Evolutionary conservation across 176 grass and related monocot genomes (phyloP).

Genomic region (Dactylis glomerata): DNA sequence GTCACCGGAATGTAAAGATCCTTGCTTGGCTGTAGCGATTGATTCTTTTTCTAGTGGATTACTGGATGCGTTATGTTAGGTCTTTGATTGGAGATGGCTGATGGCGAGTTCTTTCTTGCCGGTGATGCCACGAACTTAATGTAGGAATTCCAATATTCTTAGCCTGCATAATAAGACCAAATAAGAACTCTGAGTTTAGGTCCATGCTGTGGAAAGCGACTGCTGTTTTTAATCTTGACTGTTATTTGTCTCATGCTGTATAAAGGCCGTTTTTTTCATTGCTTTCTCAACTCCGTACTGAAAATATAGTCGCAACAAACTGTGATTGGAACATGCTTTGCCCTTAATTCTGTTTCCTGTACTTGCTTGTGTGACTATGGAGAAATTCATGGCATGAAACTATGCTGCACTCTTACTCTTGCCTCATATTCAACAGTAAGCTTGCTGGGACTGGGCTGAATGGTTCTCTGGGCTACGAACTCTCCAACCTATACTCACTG

Average conservation of each 20-base stretch:
- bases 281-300: not conserved
- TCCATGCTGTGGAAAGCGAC: not conserved
- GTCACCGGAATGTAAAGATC: constrained; percentile 85
- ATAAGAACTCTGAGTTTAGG: not conserved
- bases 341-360: not conserved
- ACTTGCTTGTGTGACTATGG: constrained; percentile 13
- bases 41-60: constrained; percentile 1
- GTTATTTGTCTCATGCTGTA: not conserved
- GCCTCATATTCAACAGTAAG: constrained; percentile 45
- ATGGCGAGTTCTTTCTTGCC: not conserved
- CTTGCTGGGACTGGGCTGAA: constrained; percentile 64
- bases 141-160: not conserved
- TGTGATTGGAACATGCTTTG: not conserved
- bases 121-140: not conserved
- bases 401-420: not conserved
- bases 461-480: constrained; percentile 80
- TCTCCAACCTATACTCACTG: constrained; percentile 73
- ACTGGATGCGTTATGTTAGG: not conserved
- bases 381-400: not conserved
- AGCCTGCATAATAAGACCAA: not conserved
- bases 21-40: not conserved
- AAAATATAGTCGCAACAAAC: not conserved
- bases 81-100: not conserved
- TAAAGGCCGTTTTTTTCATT: not conserved
- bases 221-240: not conserved